Conservation (phyloP, 805 yeast genomes). For the Pichia exigua region DNA sequence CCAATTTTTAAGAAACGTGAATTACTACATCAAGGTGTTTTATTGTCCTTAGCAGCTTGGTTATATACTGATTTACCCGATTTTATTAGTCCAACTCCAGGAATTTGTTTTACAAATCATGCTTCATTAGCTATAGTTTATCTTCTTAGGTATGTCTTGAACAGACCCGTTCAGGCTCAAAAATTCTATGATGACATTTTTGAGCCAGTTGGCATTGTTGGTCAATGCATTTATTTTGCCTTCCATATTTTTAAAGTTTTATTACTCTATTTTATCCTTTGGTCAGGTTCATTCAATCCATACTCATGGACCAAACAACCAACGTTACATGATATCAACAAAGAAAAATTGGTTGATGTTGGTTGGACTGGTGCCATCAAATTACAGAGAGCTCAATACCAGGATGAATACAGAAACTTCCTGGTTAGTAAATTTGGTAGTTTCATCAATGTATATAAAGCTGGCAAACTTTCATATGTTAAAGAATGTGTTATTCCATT, state of each 20-base stretch:
- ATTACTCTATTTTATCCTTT: slow-evolving; percentile 48
- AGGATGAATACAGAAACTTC: slow-evolving; percentile 56
- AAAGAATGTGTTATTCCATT: slow-evolving; percentile 53
- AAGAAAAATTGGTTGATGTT: slow-evolving; percentile 50
- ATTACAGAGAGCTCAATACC: slow-evolving; percentile 62
- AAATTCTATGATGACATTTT: slow-evolving; percentile 42
- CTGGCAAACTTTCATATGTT: slow-evolving; percentile 58
- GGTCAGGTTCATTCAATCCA: slow-evolving; percentile 78
- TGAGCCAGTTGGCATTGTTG: slow-evolving; percentile 32
- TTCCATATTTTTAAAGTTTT: slow-evolving; percentile 61
- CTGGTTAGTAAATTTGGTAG: slow-evolving; percentile 66
- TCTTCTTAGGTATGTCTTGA: slow-evolving; percentile 28
- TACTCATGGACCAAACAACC: slow-evolving; percentile 36
- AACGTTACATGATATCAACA: slow-evolving; percentile 28
- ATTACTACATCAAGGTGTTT: slow-evolving; percentile 32
- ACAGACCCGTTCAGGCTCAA: slow-evolving; percentile 35
- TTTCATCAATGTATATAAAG: slow-evolving; percentile 63
- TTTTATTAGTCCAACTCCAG: slow-evolving; percentile 84
- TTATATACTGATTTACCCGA: slow-evolving; percentile 92
- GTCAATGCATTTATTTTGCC: slow-evolving; percentile 61
- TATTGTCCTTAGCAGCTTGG: slow-evolving; percentile 52
- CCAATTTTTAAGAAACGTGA: slow-evolving; percentile 59
- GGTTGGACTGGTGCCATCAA: slow-evolving; percentile 97
- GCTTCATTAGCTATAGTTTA: slow-evolving; percentile 28
- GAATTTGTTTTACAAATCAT: slow-evolving; percentile 67